Conservation (phyloP, 2,329 filamentous ascomycete genomes). For the Venturia asperata region DNA sequence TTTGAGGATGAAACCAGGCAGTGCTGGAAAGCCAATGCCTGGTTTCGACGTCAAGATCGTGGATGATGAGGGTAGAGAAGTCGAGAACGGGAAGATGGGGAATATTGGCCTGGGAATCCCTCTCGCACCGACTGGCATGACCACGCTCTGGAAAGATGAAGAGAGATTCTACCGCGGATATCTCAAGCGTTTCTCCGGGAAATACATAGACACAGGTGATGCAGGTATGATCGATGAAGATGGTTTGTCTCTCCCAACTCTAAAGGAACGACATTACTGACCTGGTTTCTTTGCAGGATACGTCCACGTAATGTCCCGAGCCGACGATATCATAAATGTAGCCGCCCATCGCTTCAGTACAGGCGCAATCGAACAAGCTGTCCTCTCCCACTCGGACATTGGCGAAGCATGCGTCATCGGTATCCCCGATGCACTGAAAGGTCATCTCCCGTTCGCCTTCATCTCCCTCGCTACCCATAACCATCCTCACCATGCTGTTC, state of each 20-base stretch:
- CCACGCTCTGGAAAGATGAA: constrained; percentile 78
- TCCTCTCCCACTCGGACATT: constrained; percentile 70
- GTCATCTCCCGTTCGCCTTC: constrained; percentile 87
- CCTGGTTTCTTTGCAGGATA: constrained; percentile 33
- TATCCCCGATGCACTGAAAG: constrained; percentile 79
- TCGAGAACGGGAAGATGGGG: constrained; percentile 69
- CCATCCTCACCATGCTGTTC: constrained; percentile 47
- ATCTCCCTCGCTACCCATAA: constrained; percentile 53
- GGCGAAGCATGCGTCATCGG: constrained; percentile 82
- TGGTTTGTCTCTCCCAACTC: constrained; percentile 24
- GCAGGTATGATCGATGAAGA: constrained; percentile 77
- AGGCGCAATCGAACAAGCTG: constrained; percentile 83
- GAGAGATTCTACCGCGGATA: constrained; percentile 82
- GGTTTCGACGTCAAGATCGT: constrained; percentile 84
- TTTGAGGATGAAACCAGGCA: constrained; percentile 67
- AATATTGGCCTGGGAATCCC: constrained; percentile 84
- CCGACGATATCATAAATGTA: constrained; percentile 92
- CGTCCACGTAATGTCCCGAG: constrained; percentile 55
- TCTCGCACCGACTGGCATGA: constrained; percentile 77
- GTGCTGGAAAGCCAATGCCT: constrained; percentile 83
- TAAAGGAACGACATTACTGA: neutral
- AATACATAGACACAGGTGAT: constrained; percentile 88
- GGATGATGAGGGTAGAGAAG: constrained; percentile 68
- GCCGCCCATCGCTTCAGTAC: constrained; percentile 87
- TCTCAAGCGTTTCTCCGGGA: constrained; percentile 69